phyloP scores from a whole-genome alignment of 2,329 filamentous ascomycete genomes.

The Boeremia exigua region DNA sequence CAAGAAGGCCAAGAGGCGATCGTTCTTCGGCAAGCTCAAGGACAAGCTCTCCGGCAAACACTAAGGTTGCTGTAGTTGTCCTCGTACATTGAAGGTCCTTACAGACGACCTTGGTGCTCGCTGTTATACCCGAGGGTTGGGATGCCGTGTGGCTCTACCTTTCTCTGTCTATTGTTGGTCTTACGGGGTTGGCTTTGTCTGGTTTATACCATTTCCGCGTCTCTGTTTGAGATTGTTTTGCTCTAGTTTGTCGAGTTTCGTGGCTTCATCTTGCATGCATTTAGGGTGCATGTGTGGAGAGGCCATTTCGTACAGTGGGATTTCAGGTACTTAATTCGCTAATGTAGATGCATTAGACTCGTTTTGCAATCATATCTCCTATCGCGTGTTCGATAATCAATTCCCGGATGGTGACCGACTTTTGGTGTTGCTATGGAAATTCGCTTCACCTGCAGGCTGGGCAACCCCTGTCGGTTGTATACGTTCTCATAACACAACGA shows the following conservation, averaged over 20 bases:
- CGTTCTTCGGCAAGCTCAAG: constrained; percentile 57
- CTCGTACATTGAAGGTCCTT: constrained; percentile 21
- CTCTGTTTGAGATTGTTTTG: constrained; percentile 27
- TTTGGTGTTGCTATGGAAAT: constrained; percentile 17
- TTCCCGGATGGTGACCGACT: constrained; percentile 10
- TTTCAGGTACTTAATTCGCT: constrained; percentile 39
- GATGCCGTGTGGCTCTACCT: constrained; percentile 20
- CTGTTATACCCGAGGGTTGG: constrained; percentile 31
- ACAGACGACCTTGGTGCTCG: constrained; percentile 23
- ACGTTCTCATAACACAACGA: constrained; percentile 8
- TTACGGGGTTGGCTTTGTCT: constrained; percentile 42
- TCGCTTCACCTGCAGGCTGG: constrained; percentile 9
- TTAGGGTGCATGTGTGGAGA: constrained; percentile 12
- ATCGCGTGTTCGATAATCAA: not conserved
- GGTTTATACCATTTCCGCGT: constrained; percentile 46
- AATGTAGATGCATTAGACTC: constrained; percentile 33
- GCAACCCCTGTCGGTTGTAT: constrained; percentile 12
- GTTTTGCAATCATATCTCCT: constrained; percentile 2
- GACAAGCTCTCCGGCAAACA: constrained; percentile 51
- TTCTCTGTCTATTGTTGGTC: constrained; percentile 36
- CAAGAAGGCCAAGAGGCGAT: constrained; percentile 57
- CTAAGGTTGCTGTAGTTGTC: constrained; percentile 22
- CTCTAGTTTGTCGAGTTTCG: constrained; percentile 28
- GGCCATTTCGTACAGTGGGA: constrained; percentile 5
- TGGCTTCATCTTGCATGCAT: constrained; percentile 5